Evolutionary conservation across 2,329 filamentous ascomycete species (phyloP), one percentile per base, ranked within the genome.

Genomic region (Botrytis hyacinthi): DNA sequence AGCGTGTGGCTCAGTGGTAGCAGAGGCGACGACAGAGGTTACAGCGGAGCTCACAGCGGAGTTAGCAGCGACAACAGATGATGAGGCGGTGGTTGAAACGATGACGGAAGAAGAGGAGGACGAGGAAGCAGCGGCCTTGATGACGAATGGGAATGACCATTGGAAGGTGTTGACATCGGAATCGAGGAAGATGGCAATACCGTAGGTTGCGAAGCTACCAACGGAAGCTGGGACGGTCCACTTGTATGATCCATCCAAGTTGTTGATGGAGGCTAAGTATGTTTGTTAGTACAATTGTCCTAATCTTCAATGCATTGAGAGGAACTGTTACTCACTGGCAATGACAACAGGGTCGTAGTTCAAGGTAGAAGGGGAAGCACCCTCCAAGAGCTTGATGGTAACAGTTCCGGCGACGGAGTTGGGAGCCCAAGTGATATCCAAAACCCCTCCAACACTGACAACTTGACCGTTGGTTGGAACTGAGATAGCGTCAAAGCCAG

Each of bases 101-200:
- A 63, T 18, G 7, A 63, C 29, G 74, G 40, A 72, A 37, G n/a
- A 51, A 20, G 71, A 62, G n/a, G 69, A 60, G 65, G n/a, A n/a
- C n/a, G 40, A 60, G 65, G 40, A 63, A 1, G 71, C 22, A 51
- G 70, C 70, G 20, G 74, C 75, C 14, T 72, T 63, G 70, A 81
- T 78, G 71, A 77, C 75, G 79, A 91, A 91, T 78, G 88, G 88
- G 83, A 86, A 86, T 73, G 87, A 89, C 85, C 87, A 91, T 85
- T 91, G 88, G 85, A 88, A 89, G 79, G 85, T 82, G 79, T 85
- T 81, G 18, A 68, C 76, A 35, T 83, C 71, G 12, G 51, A 82
- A 77, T 87, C 85, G 51, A 86, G 83, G 75, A 81, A 81, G 82
- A 91, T 83, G 82, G 85, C 83, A 80, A 91, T 83, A 76, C 89